These are phyloP conservation scores for Chalciporus sphaerocephalus DNA, from an alignment of 768 basidiomycete species.

Conservation along the genomic window DNA sequence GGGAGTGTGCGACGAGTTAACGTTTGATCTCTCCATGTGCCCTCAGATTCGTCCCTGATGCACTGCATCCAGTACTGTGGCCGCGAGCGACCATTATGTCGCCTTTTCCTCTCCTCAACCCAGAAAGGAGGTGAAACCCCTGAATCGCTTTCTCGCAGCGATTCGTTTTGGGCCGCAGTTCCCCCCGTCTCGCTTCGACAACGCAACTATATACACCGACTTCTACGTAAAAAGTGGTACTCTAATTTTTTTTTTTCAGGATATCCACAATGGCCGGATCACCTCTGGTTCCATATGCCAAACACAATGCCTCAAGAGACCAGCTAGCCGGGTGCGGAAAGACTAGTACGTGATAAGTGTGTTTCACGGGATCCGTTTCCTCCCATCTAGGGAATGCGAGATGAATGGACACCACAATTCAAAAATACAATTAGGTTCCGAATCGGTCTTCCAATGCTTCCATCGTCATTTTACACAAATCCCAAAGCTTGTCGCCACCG, in stretches of 20 bases:
- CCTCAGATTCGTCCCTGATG: conserved; percentile 1
- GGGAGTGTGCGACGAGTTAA: conserved; percentile 2
- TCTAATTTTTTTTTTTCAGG: background rate
- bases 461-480: conserved; percentile 5
- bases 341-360: background rate
- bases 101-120: background rate
- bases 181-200: background rate
- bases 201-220: background rate
- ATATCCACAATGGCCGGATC: conserved; percentile 4
- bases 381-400: background rate
- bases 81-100: background rate
- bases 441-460: background rate
- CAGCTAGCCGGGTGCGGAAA: background rate
- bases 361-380: background rate
- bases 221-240: conserved; percentile 8
- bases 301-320: background rate
- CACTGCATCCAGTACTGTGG: background rate
- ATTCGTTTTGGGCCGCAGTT: background rate
- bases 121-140: background rate
- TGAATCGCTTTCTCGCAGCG: background rate
- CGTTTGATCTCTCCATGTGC: conserved; percentile 2
- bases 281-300: background rate
- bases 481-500: conserved; percentile 17
- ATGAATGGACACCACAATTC: background rate
- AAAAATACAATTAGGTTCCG: background rate